These are phyloP conservation scores for Kokia cookei DNA, from an alignment of 441 rosid species.

Conservation along the genomic window DNA sequence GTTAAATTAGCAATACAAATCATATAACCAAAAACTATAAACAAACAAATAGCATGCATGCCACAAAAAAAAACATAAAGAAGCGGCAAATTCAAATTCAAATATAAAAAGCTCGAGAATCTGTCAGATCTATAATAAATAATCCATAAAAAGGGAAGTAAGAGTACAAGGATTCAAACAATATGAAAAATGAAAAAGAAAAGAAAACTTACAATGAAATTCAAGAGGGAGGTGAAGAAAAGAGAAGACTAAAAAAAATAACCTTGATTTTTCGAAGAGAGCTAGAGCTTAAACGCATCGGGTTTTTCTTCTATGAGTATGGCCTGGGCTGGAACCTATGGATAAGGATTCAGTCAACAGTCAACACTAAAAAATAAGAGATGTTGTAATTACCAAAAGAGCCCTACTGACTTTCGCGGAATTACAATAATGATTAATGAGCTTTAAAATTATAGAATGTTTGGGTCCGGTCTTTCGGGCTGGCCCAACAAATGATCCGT, in stretches of 20 bases:
- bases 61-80: background rate
- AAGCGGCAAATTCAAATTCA: background rate
- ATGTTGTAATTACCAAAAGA: no score
- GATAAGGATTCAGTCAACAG: conserved; percentile 1
- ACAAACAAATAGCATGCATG: background rate
- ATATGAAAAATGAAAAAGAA: background rate
- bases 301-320: background rate
- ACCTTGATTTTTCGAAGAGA: conserved; percentile 19
- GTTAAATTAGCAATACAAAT: no score
- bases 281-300: background rate
- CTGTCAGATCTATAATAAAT: background rate
- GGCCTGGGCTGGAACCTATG: background rate
- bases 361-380: background rate
- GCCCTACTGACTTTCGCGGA: background rate
- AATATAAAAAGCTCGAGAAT: background rate
- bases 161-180: no score
- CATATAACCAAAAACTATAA: background rate
- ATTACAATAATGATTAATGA: background rate
- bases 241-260: conserved; percentile 14
- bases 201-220: background rate
- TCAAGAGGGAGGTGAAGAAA: conserved; percentile 1
- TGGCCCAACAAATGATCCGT: no score
- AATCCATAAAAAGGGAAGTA: background rate
- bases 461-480: no score
- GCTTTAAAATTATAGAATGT: background rate